These are phyloP conservation scores for Aspergillus indologenus DNA, from an alignment of 495 filamentous ascomycete species.

Conservation along the genomic window DNA sequence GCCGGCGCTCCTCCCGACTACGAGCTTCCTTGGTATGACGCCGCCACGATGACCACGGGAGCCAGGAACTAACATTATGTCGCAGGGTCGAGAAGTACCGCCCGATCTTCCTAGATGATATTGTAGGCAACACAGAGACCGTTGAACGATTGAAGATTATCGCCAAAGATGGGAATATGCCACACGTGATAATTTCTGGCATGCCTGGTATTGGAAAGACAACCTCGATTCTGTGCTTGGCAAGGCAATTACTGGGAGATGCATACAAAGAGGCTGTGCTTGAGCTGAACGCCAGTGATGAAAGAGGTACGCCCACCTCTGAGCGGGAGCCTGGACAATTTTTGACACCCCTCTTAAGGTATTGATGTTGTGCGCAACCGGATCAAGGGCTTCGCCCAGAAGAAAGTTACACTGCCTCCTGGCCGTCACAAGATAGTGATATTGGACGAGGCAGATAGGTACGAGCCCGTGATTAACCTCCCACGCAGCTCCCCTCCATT, in stretches of 20 bases:
- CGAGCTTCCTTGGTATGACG: slow-evolving; percentile 83
- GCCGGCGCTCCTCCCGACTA: slow-evolving; percentile 64
- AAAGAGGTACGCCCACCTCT: slow-evolving; percentile 59
- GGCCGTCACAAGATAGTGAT: slow-evolving; percentile 96
- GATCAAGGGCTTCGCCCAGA: slow-evolving; percentile 98
- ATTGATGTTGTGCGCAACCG: slow-evolving; percentile 99
- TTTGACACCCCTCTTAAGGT: slow-evolving; percentile 42
- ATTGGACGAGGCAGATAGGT: slow-evolving; percentile 93
- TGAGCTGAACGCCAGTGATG: slow-evolving; percentile 93
- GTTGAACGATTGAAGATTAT: slow-evolving; percentile 98
- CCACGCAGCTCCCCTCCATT: not conserved
- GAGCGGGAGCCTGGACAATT: not conserved
- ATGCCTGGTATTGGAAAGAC: slow-evolving; percentile 99
- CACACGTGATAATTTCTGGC: slow-evolving; percentile 97
- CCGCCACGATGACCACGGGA: not conserved
- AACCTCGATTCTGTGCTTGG: slow-evolving; percentile 90
- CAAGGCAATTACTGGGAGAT: slow-evolving; percentile 86
- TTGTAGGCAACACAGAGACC: slow-evolving; percentile 96
- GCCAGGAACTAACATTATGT: not conserved
- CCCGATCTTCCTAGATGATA: slow-evolving; percentile 88
- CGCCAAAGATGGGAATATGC: slow-evolving; percentile 98
- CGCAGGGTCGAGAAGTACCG: slow-evolving; percentile 97
- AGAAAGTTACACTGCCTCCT: slow-evolving; percentile 91
- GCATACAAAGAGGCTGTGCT: slow-evolving; percentile 97
- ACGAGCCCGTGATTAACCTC: slow-evolving; percentile 4